A percentile compares a stretch with the other conserved stretches of the same genome.
Evolutionary conservation across 495 filamentous ascomycete species (phyloP).

Genomic region (Amphirosellinia nigrospora): DNA sequence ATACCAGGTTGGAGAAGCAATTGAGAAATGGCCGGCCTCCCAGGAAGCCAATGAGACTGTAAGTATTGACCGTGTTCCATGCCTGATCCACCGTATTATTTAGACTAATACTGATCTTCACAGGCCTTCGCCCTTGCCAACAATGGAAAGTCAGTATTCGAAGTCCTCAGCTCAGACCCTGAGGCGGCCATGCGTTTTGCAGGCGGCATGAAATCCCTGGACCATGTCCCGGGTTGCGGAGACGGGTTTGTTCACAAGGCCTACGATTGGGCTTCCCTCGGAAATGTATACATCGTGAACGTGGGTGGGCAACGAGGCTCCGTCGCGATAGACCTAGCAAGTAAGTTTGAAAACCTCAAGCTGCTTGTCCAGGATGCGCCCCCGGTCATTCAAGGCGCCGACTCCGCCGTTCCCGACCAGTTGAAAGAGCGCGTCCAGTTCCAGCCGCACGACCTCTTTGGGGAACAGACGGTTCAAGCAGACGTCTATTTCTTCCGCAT

Average conservation of each 20-base stretch:
- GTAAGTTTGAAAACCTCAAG: slow-evolving; percentile 23
- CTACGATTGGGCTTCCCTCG: slow-evolving; percentile 34
- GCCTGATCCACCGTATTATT: background rate
- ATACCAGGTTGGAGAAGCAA: slow-evolving; percentile 30
- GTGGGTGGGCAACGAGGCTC: slow-evolving; percentile 26
- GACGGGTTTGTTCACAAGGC: slow-evolving; percentile 20
- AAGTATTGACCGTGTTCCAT: slow-evolving; percentile 14
- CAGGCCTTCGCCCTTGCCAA: slow-evolving; percentile 43
- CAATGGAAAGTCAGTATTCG: slow-evolving; percentile 40
- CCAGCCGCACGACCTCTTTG: slow-evolving; percentile 54
- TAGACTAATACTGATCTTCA: slow-evolving; percentile 25
- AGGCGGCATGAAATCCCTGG: slow-evolving; percentile 25
- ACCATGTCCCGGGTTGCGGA: slow-evolving; percentile 25
- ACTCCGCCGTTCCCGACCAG: slow-evolving; percentile 17
- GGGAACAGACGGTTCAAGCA: slow-evolving; percentile 51
- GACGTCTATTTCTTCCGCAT: slow-evolving; percentile 60
- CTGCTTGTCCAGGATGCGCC: slow-evolving; percentile 28
- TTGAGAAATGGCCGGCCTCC: slow-evolving; percentile 32
- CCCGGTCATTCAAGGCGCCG: slow-evolving; percentile 21
- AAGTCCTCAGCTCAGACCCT: slow-evolving; percentile 27
- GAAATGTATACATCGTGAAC: slow-evolving; percentile 21
- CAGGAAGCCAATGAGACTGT: slow-evolving; percentile 41
- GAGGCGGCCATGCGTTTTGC: slow-evolving; percentile 26
- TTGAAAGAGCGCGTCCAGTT: slow-evolving; percentile 39
- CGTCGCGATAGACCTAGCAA: slow-evolving; percentile 25